Base-by-base conservation (phyloP, 176 grass and related monocot species). In the Chrysopogon serrulatus region DNA sequence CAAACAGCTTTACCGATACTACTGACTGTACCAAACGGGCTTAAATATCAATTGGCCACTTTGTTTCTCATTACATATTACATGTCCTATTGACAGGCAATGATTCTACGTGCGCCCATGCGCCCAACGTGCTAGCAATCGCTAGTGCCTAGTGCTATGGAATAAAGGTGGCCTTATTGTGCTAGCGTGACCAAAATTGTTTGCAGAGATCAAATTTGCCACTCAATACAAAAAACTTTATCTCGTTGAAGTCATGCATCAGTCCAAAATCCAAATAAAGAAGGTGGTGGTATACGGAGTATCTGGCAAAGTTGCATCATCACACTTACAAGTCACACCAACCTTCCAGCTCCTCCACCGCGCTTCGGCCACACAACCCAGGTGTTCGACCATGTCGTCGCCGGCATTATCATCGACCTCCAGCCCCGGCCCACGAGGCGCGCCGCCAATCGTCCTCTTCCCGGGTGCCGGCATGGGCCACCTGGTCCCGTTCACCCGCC, bases 381-480 rank as follows among this genome's bases (percentile, higher is more conserved):
- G 34, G 34, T 76, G 85, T 5, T 82, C 11, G 39, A 87, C 49
- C 35, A 87, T 87, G 85, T 65, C 71, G 16, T 82, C 62, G 1
- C 21, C 4, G 31, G 11, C 43, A 40, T 11, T 34, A 18, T 1
- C 54, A 8, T 1, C 40, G 14, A 21, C 9, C 43, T 18, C 42
- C 10, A 6, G 42, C 23, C 14, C 43, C 21, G 37, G 21, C 23
- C 10, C 9, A 14, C 15, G 60, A 31, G 26, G 60, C 60, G n/a
- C 60, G 31, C 82, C 87, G 24, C 92, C 77, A 37, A 27, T 97
- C 10, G 82, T 79, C 8, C 75, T 97, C 27, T 11, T 97, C 9
- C 91, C 89, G 1, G 92, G 91, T 74, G 85, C 91, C n/a, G 91
- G 94, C 21, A 97, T 97, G 91, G 91, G 94, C 9, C 94, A 97